A percentile compares a stretch with the other conserved stretches of the same genome.
Conservation (phyloP, 805 yeast species). For the Kodamaea restingae region DNA sequence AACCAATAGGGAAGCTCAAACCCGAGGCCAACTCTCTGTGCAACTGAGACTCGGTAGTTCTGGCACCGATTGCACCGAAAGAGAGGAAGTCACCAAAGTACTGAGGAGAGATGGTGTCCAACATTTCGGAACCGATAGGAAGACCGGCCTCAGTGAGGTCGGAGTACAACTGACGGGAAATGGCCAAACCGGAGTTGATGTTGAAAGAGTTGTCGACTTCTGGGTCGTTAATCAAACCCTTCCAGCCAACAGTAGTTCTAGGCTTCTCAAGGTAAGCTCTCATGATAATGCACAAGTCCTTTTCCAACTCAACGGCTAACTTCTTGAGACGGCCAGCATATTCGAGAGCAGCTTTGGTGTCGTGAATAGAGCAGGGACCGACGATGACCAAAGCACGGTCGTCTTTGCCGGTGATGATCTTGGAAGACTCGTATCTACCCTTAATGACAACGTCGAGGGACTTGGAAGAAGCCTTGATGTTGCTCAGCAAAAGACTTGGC, state of each 20-base stretch:
- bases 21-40: conserved; percentile 98
- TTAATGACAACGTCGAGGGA: conserved; percentile 60
- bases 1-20: conserved; percentile 96
- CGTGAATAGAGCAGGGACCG: conserved; percentile 97
- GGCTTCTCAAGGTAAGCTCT: conserved; percentile 98
- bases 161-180: conserved; percentile 79
- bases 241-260: conserved; percentile 99
- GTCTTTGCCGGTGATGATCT: conserved; percentile 67
- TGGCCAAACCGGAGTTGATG: conserved; percentile 89
- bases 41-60: conserved; percentile 97
- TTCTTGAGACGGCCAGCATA: conserved; percentile 69
- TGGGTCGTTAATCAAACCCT: conserved; percentile 96
- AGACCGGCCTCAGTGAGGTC: conserved; percentile 72
- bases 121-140: conserved; percentile 97
- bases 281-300: conserved; percentile 84
- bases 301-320: conserved; percentile 64
- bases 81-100: conserved; percentile 85
- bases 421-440: conserved; percentile 77
- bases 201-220: conserved; percentile 89
- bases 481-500: conserved; percentile 86
- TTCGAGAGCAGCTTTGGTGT: conserved; percentile 82
- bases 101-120: conserved; percentile 97
- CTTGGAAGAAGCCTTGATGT: conserved; percentile 60
- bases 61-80: conserved; percentile 97
- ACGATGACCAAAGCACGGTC: conserved; percentile 86